phyloP scores from a whole-genome alignment of 2,329 filamentous ascomycete species.

The Tolypocladium amazonense region DNA sequence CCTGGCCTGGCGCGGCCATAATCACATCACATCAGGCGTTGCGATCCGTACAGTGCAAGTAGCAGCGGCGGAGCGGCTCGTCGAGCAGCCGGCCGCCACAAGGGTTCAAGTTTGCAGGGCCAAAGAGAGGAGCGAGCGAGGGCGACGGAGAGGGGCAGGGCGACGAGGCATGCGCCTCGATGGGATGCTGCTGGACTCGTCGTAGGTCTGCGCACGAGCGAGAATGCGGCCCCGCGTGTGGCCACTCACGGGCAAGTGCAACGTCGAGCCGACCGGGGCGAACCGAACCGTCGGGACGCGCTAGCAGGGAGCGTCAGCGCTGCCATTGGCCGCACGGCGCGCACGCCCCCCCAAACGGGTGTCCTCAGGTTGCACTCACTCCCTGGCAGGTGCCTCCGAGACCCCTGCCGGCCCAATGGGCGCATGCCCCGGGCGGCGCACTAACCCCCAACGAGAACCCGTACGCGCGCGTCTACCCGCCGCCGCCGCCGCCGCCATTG shows the following conservation, averaged over 20 bases:
- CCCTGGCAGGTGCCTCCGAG: background rate
- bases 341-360: conserved; percentile 6
- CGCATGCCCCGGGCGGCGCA: conserved; percentile 10
- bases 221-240: background rate
- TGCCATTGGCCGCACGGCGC: conserved; percentile 9
- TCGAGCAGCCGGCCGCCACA: background rate
- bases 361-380: background rate
- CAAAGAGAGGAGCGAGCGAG: background rate
- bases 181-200: background rate
- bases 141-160: background rate
- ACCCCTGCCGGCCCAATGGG: conserved; percentile 13
- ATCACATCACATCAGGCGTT: background rate
- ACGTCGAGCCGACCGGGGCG: conserved; percentile 10
- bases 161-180: background rate
- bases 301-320: conserved; percentile 13
- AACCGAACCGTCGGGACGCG: conserved; percentile 25
- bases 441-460: conserved; percentile 9
- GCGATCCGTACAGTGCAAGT: background rate
- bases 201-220: background rate
- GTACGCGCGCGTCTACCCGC: conserved; percentile 20
- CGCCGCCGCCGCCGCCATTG: conserved; percentile 13
- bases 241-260: conserved; percentile 1
- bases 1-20: background rate
- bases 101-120: background rate
- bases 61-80: background rate